Conservation (phyloP, 371 early-diverging fungal genomes). For the Lichtheimia hyalospora region DNA sequence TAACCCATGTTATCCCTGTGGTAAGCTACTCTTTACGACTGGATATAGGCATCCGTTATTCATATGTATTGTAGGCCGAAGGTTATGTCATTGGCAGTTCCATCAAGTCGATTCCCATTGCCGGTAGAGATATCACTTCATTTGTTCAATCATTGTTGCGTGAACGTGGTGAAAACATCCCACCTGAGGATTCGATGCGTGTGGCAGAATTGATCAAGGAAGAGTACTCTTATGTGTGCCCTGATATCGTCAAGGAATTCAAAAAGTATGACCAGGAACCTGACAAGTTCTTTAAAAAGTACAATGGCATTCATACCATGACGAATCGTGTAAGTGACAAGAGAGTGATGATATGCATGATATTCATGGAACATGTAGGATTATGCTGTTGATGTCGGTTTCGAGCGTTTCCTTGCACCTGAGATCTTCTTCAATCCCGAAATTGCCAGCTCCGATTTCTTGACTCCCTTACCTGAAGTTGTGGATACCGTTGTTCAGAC, state of each 20-base stretch:
- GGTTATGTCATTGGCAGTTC: constrained; percentile 97
- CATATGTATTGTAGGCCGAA: constrained; percentile 78
- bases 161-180: constrained; percentile 93
- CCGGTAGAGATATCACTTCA: constrained; percentile 95
- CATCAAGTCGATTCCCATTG: constrained; percentile 98
- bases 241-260: constrained; percentile 96
- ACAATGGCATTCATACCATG: constrained; percentile 80
- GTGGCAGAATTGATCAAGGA: constrained; percentile 96
- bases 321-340: constrained; percentile 72
- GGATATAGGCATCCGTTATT: background rate
- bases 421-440: constrained; percentile 99
- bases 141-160: constrained; percentile 96
- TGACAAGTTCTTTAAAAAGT: constrained; percentile 82
- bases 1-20: constrained; percentile 98
- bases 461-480: constrained; percentile 93
- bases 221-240: constrained; percentile 93
- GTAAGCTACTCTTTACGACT: constrained; percentile 44
- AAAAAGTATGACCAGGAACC: constrained; percentile 90
- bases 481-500: constrained; percentile 95
- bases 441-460: constrained; percentile 93
- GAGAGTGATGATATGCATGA: background rate
- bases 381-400: constrained; percentile 94
- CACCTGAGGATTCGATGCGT: constrained; percentile 94
- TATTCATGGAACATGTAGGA: constrained; percentile 42
- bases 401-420: constrained; percentile 97